phyloP scores from a whole-genome alignment of 257 asterid genomes.

The Ballota nigra region DNA sequence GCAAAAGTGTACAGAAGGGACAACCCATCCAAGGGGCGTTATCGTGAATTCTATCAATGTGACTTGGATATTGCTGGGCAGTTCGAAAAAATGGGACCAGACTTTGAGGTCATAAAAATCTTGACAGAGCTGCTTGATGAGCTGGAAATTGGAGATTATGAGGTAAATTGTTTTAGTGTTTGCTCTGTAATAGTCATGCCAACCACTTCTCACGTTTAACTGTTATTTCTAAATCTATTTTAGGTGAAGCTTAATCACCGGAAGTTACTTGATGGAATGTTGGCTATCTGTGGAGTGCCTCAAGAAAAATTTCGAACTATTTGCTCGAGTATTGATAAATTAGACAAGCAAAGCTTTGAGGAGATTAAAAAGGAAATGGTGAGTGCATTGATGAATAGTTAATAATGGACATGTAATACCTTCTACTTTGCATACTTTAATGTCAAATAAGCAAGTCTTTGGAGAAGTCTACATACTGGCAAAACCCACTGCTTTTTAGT shows the following conservation, averaged over 20 bases:
- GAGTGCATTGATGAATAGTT: constrained; percentile 9
- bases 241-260: constrained; percentile 95
- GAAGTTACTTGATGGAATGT: constrained; percentile 86
- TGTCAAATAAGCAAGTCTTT: not conserved
- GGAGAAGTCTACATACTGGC: not conserved
- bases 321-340: constrained; percentile 94
- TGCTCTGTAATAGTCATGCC: not conserved
- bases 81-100: constrained; percentile 92
- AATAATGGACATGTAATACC: not conserved
- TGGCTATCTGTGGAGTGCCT: constrained; percentile 94
- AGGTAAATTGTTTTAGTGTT: constrained; percentile 46
- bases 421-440: not conserved
- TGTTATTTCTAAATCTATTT: constrained; percentile 6
- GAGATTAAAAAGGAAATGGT: constrained; percentile 95
- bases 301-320: constrained; percentile 77
- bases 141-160: constrained; percentile 85
- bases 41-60: constrained; percentile 94
- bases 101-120: constrained; percentile 81
- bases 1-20: constrained; percentile 93
- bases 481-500: not conserved
- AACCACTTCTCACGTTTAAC: not conserved
- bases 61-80: constrained; percentile 95
- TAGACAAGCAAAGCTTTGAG: constrained; percentile 90
- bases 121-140: constrained; percentile 87
- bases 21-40: constrained; percentile 94